These are phyloP conservation scores for Wallacemonas rigidus DNA, from an alignment of 208 protist genomes.

Conservation along the genomic window DNA sequence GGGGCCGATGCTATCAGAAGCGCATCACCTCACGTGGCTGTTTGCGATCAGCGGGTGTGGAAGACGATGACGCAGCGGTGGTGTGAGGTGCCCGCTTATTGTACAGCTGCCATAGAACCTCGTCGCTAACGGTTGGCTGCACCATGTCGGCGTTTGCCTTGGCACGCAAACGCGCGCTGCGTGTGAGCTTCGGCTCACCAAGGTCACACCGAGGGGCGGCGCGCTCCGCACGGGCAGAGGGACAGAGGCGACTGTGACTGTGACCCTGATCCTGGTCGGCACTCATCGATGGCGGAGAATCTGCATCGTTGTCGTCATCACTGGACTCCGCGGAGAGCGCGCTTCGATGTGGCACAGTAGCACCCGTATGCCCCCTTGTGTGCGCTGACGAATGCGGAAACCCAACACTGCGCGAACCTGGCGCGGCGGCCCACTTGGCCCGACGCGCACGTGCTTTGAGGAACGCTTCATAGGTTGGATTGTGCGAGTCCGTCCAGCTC, in stretches of 20 bases:
- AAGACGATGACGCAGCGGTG: background rate
- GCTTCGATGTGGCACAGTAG: background rate
- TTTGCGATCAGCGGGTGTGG: background rate
- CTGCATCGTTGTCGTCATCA: slow-evolving; percentile 31
- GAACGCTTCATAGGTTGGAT: slow-evolving; percentile 61
- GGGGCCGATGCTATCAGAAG: slow-evolving; percentile 17
- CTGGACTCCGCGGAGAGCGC: slow-evolving; percentile 7
- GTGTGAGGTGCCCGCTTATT: slow-evolving; percentile 32
- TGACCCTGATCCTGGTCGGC: background rate
- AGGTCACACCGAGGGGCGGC: background rate
- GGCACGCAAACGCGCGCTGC: background rate
- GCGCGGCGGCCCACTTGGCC: slow-evolving; percentile 10
- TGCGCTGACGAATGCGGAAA: background rate
- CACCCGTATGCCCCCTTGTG: background rate
- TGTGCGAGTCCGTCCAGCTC: slow-evolving; percentile 63
- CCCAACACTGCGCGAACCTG: background rate
- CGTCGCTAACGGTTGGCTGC: slow-evolving; percentile 24
- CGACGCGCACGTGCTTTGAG: slow-evolving; percentile 37
- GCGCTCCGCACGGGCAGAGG: background rate
- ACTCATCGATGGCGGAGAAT: slow-evolving; percentile 20
- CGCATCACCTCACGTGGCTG: slow-evolving; percentile 26
- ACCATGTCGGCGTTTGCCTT: background rate
- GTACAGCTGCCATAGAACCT: slow-evolving; percentile 59
- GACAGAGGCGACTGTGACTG: too few species aligned
- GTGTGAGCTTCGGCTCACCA: background rate